A percentile compares a stretch with the other conserved stretches of the same genome.
Evolutionary conservation across 2,329 filamentous ascomycete genomes (phyloP).

Genomic region (Aspergillus texensis): DNA sequence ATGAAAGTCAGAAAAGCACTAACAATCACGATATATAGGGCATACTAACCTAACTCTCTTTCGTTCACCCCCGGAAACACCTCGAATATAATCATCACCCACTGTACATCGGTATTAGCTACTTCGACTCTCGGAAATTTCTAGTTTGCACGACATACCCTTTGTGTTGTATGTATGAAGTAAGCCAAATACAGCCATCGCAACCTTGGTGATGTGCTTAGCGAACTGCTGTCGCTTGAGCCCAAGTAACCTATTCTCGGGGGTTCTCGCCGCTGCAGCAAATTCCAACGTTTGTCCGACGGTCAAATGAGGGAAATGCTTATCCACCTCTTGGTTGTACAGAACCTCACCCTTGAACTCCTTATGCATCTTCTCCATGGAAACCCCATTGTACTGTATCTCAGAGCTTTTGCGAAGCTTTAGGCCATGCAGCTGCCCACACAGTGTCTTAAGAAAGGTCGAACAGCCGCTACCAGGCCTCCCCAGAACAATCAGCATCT

Average conservation of each 20-base stretch:
- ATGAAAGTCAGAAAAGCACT: constrained; percentile 18
- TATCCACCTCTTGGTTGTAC: constrained; percentile 46
- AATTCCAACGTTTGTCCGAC: constrained; percentile 61
- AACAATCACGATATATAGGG: constrained; percentile 14
- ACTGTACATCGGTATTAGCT: constrained; percentile 28
- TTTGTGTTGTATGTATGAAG: constrained; percentile 51
- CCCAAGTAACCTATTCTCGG: constrained; percentile 43
- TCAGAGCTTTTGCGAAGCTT: constrained; percentile 69
- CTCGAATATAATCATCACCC: constrained; percentile 60
- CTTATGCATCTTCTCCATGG: constrained; percentile 73
- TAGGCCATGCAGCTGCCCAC: constrained; percentile 80
- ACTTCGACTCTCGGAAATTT: neutral
- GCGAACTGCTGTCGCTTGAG: constrained; percentile 49
- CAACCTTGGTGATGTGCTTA: constrained; percentile 42
- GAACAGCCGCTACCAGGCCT: constrained; percentile 62
- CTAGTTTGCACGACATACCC: constrained; percentile 21
- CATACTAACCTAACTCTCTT: constrained; percentile 59
- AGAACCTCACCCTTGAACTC: constrained; percentile 47
- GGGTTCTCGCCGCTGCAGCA: constrained; percentile 56
- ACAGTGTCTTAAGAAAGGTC: constrained; percentile 80
- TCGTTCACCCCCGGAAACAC: constrained; percentile 63
- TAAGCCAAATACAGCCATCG: constrained; percentile 46
- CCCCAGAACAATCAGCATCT: constrained; percentile 45
- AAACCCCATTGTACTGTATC: constrained; percentile 74
- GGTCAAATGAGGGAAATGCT: constrained; percentile 60